phyloP scores from a whole-genome alignment of 2,329 filamentous ascomycete species.

The Chrysosporium queenslandicum region DNA sequence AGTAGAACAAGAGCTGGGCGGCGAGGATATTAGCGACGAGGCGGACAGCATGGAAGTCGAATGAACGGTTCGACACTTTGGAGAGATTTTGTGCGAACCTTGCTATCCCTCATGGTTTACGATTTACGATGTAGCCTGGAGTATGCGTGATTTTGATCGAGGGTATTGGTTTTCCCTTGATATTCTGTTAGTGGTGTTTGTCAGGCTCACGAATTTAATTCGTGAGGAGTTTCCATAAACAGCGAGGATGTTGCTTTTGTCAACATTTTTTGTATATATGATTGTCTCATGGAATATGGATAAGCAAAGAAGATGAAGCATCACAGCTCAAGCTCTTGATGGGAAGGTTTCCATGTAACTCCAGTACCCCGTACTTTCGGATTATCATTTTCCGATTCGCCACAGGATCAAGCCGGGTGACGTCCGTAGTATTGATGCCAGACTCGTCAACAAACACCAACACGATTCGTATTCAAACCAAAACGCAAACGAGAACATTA shows the following conservation, averaged over 20 bases:
- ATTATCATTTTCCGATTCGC: too few relatives aligned
- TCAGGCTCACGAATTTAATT: background rate
- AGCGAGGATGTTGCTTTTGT: too few relatives aligned
- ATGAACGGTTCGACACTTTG: background rate
- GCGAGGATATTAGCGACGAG: conserved; percentile 42
- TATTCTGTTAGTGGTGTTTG: background rate
- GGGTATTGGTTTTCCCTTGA: background rate
- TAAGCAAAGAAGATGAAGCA: too few relatives aligned
- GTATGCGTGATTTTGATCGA: background rate
- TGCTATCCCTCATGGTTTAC: conserved; percentile 6
- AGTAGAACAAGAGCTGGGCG: conserved; percentile 73
- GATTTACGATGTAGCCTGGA: conserved; percentile 15
- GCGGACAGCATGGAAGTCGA: background rate
- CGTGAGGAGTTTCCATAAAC: background rate
- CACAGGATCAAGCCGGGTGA: too few relatives aligned
- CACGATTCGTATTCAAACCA: background rate
- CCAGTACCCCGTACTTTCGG: too few relatives aligned
- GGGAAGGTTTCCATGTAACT: too few relatives aligned
- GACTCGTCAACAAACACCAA: background rate
- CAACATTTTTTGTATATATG: too few relatives aligned
- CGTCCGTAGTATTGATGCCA: too few relatives aligned
- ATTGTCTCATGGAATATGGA: too few relatives aligned
- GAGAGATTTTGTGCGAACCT: background rate
- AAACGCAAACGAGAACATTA: background rate
- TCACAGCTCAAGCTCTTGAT: too few relatives aligned